These are phyloP conservation scores for Neurospora discreta DNA, from an alignment of 495 filamentous ascomycete species.

Conservation along the genomic window DNA sequence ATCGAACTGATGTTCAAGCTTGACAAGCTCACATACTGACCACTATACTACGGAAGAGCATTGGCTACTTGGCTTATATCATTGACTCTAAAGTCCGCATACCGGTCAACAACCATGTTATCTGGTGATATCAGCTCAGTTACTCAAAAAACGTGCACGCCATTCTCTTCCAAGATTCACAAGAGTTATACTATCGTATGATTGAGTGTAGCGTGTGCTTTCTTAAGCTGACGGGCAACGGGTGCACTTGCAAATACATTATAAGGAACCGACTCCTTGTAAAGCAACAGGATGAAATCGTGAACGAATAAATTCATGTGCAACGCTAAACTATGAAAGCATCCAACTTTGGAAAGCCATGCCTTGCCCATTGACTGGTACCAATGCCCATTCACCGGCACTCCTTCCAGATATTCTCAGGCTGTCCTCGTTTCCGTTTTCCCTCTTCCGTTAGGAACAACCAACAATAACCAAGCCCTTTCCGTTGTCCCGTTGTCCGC, in stretches of 20 bases:
- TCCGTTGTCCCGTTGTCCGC: too few relatives aligned
- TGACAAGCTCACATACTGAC: neutral
- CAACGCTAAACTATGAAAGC: neutral
- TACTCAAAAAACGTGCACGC: neutral
- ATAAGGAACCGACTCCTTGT: neutral
- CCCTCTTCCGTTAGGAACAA: too few relatives aligned
- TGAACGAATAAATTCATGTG: neutral
- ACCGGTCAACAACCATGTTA: neutral
- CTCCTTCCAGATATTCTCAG: too few relatives aligned
- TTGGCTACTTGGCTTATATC: too few relatives aligned
- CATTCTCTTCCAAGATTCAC: neutral
- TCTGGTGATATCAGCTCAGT: neutral
- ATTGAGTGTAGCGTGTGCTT: neutral
- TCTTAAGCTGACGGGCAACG: neutral
- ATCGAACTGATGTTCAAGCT: too few relatives aligned
- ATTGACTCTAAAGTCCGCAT: too few relatives aligned
- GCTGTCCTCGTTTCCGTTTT: too few relatives aligned
- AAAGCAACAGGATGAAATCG: neutral
- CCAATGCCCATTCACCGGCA: too few relatives aligned
- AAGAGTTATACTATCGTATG: neutral
- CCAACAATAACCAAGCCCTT: too few relatives aligned
- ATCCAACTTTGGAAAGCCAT: neutral
- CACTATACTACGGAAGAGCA: neutral
- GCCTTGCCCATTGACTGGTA: too few relatives aligned
- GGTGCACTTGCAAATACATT: neutral